These are phyloP conservation scores for Psophocarpus tetragonolobus DNA, from an alignment of 306 rosid genomes.

Conservation along the genomic window DNA sequence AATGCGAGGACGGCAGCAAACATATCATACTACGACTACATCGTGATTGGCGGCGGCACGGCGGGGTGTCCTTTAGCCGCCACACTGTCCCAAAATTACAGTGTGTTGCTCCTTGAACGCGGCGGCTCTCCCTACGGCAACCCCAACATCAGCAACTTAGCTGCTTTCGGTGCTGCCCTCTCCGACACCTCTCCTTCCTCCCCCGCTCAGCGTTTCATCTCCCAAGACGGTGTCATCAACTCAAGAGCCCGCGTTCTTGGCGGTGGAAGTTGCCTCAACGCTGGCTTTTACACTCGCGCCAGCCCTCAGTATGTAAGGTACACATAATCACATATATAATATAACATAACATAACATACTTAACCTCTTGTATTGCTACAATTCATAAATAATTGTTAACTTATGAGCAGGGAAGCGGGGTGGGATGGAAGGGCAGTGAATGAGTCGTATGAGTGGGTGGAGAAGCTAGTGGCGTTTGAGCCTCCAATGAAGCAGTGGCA, in stretches of 20 bases:
- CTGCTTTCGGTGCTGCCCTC: slow-evolving; percentile 63
- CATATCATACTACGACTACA: slow-evolving; percentile 66
- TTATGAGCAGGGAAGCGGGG: slow-evolving; percentile 49
- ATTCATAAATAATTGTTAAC: too few species aligned
- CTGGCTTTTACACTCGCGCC: slow-evolving; percentile 81
- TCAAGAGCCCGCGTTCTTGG: slow-evolving; percentile 77
- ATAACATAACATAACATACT: too few species aligned
- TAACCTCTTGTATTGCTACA: too few species aligned
- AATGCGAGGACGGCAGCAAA: slow-evolving; percentile 56
- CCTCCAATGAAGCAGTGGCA: slow-evolving; percentile 65
- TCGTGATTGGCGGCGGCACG: slow-evolving; percentile 79
- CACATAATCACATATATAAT: not conserved
- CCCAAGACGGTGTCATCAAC: slow-evolving; percentile 81
- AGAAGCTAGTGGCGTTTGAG: slow-evolving; percentile 61
- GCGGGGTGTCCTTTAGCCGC: slow-evolving; percentile 91
- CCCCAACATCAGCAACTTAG: slow-evolving; percentile 57
- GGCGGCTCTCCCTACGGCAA: slow-evolving; percentile 84
- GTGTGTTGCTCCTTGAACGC: slow-evolving; percentile 72
- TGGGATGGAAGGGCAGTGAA: slow-evolving; percentile 69
- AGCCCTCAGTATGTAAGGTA: slow-evolving; percentile 50
- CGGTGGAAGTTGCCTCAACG: slow-evolving; percentile 74
- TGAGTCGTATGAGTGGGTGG: slow-evolving; percentile 79
- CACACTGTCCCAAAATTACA: slow-evolving; percentile 65
- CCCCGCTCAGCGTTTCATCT: slow-evolving; percentile 78
- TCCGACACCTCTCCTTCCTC: slow-evolving; percentile 66